Conservation (phyloP, 129 eudicot species). For the Escallonia rubra region DNA sequence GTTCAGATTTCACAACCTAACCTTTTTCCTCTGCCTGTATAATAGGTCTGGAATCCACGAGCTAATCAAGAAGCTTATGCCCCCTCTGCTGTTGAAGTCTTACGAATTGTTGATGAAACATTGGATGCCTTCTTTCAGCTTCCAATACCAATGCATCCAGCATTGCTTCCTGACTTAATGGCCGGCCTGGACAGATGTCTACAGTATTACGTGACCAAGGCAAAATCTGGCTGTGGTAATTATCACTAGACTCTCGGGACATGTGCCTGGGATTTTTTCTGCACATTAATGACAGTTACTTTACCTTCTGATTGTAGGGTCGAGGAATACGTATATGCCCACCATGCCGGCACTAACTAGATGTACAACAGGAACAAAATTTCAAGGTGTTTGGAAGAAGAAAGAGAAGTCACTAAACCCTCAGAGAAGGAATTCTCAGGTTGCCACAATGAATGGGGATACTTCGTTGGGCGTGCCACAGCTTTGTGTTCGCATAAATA, state of each 20-base stretch:
- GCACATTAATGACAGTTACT: neutral
- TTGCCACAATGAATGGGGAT: conserved; percentile 58
- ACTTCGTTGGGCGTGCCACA: conserved; percentile 63
- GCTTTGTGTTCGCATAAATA: conserved; percentile 78
- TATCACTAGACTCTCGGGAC: neutral
- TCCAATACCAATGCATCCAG: conserved; percentile 95
- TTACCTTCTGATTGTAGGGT: conserved; percentile 44
- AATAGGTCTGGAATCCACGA: conserved; percentile 83
- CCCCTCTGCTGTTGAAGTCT: conserved; percentile 85
- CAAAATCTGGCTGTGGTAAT: conserved; percentile 91
- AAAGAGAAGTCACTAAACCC: conserved; percentile 63
- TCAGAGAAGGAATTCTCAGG: conserved; percentile 68
- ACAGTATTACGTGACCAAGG: conserved; percentile 74
- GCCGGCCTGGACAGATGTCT: conserved; percentile 92
- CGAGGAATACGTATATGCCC: conserved; percentile 74
- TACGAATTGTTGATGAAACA: conserved; percentile 76
- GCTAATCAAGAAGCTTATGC: conserved; percentile 88
- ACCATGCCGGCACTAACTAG: conserved; percentile 94
- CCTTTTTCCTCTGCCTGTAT: neutral
- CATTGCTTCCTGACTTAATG: conserved; percentile 81
- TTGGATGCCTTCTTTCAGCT: conserved; percentile 88
- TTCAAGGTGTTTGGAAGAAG: conserved; percentile 75
- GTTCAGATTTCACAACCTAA: neutral
- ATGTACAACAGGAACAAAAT: conserved; percentile 60
- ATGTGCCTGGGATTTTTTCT: neutral